Base-by-base conservation (phyloP, 129 eudicot genomes). In the Deinandra increscens region DNA sequence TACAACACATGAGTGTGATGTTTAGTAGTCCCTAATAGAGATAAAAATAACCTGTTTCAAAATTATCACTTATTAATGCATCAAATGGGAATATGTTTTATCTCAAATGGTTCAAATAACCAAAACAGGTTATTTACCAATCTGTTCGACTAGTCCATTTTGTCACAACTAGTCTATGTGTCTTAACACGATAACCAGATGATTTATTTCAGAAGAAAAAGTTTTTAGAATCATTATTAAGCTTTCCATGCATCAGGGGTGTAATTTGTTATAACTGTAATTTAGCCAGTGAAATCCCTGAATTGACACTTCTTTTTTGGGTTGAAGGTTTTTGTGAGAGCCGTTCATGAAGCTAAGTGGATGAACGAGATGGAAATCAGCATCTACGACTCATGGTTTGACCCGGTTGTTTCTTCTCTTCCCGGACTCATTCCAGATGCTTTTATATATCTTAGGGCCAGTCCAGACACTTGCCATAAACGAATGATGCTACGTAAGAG, bases 301-400 rank as follows among this genome's bases (percentile, higher is more conserved):
- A 41, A 48, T 9, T 76, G 22, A 41, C 15, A 19, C 5, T 65
- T 36, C n/a, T 20, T 53, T 53, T 1, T 51, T 66, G 56, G 36
- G 15, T 23, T 5, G 26, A 84, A 91, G 97, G 97, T 91, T 53
- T 91, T 88, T 78, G 97, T 91, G 72, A 82, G 96, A 82, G 97
- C 97, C 46, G 97, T 91, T 70, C 97, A 91, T 75, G 97, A 91
- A 81, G 97, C 97, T 37, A 91, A 91, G 7, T 91, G 96, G 96
- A 91, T 91, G 97, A 91, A 79, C n/a, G 96, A 91, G 81, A 91
- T 91, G 97, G 97, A 91, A 77, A 91, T 91, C 70, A 88, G 90
- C 89, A 88, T 91, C 8, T 91, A 91, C 23, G 97, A 91, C 76
- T 91, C 96, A 9, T 91, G 97, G 97, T 91, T 91, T 80, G 96